Base-by-base conservation (phyloP, 805 yeast species). In the Kuraishia floccosa region DNA sequence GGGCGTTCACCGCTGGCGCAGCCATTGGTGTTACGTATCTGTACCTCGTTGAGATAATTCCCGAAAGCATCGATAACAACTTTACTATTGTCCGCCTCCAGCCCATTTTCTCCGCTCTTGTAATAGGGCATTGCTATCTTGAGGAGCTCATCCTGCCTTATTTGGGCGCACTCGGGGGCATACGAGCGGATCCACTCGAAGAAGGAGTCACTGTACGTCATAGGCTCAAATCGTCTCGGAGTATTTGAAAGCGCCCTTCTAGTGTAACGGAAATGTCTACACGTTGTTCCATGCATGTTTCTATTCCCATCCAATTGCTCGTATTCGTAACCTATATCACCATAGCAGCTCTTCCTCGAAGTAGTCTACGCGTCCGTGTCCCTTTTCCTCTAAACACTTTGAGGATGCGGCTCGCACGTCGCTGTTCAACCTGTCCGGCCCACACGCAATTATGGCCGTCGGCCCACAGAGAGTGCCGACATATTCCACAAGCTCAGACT, bases 131-230 rank as follows among this genome's bases (percentile, higher is more conserved):
- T 15, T 4, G 30, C 20, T 13, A 13, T 10, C 5, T 23, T n/a
- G 15, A 27, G 30, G 7, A 27, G 30, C 7, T 27, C 16, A n/a
- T 27, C 30, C 30, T 27, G 30, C 9, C 14, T 16, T n/a, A 27
- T 7, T n/a, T 27, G 30, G 8, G 13, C 14, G n/a, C n/a, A n/a
- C n/a, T n/a, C n/a, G 6, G 24, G 24, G 9, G 14, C 20, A 24
- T 19, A 18, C 10, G 30, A 27, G 11, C 15, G 15, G 30, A 27
- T 12, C 30, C 30, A 27, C 10, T 27, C 18, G 10, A 17, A 11
- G 7, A 19, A 11, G 5, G 30, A 27, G 4, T 27, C 30, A 4
- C 22, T 7, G 30, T 18, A 17, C 12, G 30, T n/a, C n/a, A n/a
- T n/a, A n/a, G n/a, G n/a, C n/a, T n/a, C n/a, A n/a, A n/a, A n/a